Base-by-base conservation (phyloP, 2,329 filamentous ascomycete genomes). In the Fusarium sp. region DNA sequence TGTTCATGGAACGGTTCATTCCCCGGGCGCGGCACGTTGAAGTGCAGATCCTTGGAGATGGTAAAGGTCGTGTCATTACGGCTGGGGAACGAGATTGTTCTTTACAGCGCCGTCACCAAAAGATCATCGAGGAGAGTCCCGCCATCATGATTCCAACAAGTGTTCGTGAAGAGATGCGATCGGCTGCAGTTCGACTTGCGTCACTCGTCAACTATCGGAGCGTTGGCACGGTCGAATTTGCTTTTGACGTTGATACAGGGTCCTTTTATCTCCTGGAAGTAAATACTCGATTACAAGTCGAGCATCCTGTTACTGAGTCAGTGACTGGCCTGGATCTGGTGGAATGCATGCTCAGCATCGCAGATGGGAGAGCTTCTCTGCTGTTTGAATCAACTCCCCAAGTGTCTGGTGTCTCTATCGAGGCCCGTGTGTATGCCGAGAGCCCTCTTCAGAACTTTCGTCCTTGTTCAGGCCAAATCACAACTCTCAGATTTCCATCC, bases 271-370 rank as follows among this genome's bases (percentile, higher is more conserved):
- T 82, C 53, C 70, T 82, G 1, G 80, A 83, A 53, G 74, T 82
- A 27, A 83, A 83, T 38, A 77, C 80, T 0, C 71, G 80, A 4
- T 65, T 82, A 4, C 81, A 83, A 55, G 80, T 83, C 6, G 81
- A 83, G 59, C 79, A 82, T 62, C 73, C 76, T 19, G 74, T 76
- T 9, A 93, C 91, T 0, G 90, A 93, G 72, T 88, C 90, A 81
- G 87, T 91, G 3, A 91, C 88, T 9, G 88, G 85, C 0, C 83
- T 91, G 44, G 90, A 93, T 70, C 78, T 93, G 10, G 90, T 93
- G 2, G 81, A 86, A 29, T 68, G 76, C 19, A 80, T 80, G 78
- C 51, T 79, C 10, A 63, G 64, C 0, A 74, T 76, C 31, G 76
- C 71, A 9, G 44, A 49, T 8, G 62, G 52, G 1, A 57, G 57